Evolutionary conservation across 345 rosid genomes (phyloP), one percentile per base, ranked within the genome.

Genomic region (Odontarrhena argentea): DNA sequence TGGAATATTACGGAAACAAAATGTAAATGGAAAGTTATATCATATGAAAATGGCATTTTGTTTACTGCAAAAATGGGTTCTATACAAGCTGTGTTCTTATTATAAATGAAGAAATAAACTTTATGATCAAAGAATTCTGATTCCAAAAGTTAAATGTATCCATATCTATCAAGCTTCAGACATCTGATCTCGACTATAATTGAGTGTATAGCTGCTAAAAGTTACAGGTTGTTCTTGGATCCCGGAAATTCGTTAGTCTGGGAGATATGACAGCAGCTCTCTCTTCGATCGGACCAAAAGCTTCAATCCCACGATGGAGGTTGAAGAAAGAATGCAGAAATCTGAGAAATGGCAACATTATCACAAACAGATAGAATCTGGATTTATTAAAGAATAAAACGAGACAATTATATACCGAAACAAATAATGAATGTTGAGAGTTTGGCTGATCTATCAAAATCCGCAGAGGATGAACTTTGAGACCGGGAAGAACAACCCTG

Each of bases 381-480:
- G 32, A 57, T 7, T 5, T 4, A 32, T 32, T 6, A 11, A 61
- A 48, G 42, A 55, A 55, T 41, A 34, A 40, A 6, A 13, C 1
- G 12, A 51, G 68, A 34, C 4, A 0, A 51, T 62, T 7, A 9
- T 60, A 43, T 73, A 77, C 77, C 74, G 6, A 43, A 41, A 24
- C 22, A 22, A 37, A 22, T 0, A 24, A 55, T 5, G 40, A 64
- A 52, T 4, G 11, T 5, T 15, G 2, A 45, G 42, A 25, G 26
- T 30, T 8, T 45, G 63, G 41, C n/a, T 11, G 11, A 28, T 55
- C 42, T 46, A 52, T 79, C 72, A 80, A 63, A 80, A 46, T 24
- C 86, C 76, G 43, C 99, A 91, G 26, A 91, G 89, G 52, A 91
- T 72, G 76, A 87, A 71, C 76, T 82, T 87, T 49, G 88, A 82